Percentiles rank a stretch among this genome's conserved stretches.
Evolutionary conservation across 129 eudicot genomes (phyloP).

Genomic region (Artemisia annua): DNA sequence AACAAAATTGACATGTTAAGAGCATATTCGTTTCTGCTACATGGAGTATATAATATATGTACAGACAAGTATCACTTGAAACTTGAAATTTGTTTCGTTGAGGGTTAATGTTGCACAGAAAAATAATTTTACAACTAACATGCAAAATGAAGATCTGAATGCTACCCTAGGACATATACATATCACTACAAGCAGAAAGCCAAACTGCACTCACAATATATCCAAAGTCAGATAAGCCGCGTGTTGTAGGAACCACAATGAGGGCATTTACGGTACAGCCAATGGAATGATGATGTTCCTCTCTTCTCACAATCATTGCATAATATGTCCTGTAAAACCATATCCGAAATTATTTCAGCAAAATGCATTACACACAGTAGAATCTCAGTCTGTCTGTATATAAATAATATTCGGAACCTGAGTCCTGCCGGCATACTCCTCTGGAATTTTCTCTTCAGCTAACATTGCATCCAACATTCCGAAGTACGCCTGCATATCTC

Average conservation of each 20-base stretch:
- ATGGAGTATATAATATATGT: too few relatives aligned
- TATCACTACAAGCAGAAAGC: not conserved
- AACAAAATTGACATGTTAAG: conserved; percentile 25
- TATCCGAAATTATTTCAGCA: conserved; percentile 1
- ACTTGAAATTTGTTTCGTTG: not conserved
- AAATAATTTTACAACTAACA: not conserved
- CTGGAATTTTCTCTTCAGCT: conserved; percentile 85
- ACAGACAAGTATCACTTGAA: not conserved
- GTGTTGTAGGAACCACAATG: conserved; percentile 85
- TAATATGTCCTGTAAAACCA: conserved; percentile 66
- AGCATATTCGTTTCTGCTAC: not conserved
- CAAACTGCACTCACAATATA: conserved; percentile 38
- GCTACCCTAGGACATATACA: conserved; percentile 14
- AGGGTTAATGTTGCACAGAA: not conserved
- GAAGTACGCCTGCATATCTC: conserved; percentile 92
- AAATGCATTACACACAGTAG: conserved; percentile 15
- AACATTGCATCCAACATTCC: conserved; percentile 85
- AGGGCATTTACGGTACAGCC: conserved; percentile 83
- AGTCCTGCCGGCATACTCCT: conserved; percentile 75
- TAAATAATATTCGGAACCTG: conserved; percentile 49
- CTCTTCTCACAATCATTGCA: conserved; percentile 94
- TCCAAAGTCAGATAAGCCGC: conserved; percentile 52
- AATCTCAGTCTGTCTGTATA: not conserved
- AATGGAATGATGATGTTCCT: conserved; percentile 76
- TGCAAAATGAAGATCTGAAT: not conserved